Evolutionary conservation across 495 filamentous ascomycete genomes (phyloP).

Genomic region (Xanthoparmelia taractica): DNA sequence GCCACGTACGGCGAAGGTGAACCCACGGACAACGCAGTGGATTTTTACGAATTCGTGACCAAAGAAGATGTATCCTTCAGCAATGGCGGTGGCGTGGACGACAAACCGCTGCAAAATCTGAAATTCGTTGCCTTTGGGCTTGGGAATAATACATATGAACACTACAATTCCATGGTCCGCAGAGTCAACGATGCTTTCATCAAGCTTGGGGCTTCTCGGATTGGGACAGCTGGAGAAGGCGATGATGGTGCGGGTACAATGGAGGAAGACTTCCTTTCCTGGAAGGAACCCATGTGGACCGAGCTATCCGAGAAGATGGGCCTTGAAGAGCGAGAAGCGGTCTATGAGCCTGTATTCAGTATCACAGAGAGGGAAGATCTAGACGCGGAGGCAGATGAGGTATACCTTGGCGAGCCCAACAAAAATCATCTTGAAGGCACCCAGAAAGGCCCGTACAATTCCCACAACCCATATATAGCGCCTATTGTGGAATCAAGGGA

Average conservation of each 20-base stretch:
- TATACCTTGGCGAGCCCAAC: slow-evolving; percentile 95
- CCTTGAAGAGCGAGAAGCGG: slow-evolving; percentile 88
- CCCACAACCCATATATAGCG: slow-evolving; percentile 94
- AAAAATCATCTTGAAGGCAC: slow-evolving; percentile 84
- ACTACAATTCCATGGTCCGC: slow-evolving; percentile 98
- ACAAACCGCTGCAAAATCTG: slow-evolving; percentile 71
- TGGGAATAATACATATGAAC: slow-evolving; percentile 97
- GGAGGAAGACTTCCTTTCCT: slow-evolving; percentile 98
- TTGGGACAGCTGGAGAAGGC: slow-evolving; percentile 86
- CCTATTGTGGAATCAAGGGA: slow-evolving; percentile 86
- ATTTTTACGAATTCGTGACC: slow-evolving; percentile 95
- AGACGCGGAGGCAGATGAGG: slow-evolving; percentile 67
- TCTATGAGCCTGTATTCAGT: slow-evolving; percentile 88
- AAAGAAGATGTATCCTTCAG: slow-evolving; percentile 76
- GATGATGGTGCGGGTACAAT: slow-evolving; percentile 98
- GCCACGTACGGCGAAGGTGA: slow-evolving; percentile 98
- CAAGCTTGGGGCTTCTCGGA: slow-evolving; percentile 72
- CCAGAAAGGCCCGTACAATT: slow-evolving; percentile 85
- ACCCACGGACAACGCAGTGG: slow-evolving; percentile 96
- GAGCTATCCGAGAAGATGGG: slow-evolving; percentile 73
- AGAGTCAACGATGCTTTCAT: slow-evolving; percentile 71
- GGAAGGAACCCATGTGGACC: slow-evolving; percentile 99
- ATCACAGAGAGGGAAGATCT: slow-evolving; percentile 71
- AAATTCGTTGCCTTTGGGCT: slow-evolving; percentile 95
- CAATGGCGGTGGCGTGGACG: slow-evolving; percentile 52